These are phyloP conservation scores for Phytopythium delawarense DNA, from an alignment of 352 stramenopile genomes.

Conservation along the genomic window DNA sequence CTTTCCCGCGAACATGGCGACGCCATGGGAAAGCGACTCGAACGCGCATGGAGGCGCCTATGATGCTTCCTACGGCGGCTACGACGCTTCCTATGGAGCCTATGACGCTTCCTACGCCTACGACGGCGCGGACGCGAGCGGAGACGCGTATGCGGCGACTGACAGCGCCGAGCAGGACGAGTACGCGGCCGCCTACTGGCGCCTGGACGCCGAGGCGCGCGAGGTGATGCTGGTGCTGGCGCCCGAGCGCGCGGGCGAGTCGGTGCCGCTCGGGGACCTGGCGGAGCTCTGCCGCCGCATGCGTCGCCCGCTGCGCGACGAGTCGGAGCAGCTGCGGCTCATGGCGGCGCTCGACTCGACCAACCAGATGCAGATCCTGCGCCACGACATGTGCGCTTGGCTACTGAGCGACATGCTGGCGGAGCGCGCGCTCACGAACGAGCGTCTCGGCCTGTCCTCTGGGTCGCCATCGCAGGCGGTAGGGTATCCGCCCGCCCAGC, in stretches of 20 bases:
- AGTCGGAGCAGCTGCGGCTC: slow-evolving; percentile 35
- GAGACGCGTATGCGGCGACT: neutral
- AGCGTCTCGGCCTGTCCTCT: neutral
- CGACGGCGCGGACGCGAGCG: neutral
- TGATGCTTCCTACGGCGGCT: too few relatives aligned
- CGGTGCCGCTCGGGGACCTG: slow-evolving; percentile 38
- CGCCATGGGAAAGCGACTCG: too few relatives aligned
- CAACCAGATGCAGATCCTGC: slow-evolving; percentile 51
- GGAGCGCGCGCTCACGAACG: slow-evolving; percentile 18
- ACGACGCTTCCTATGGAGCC: too few relatives aligned
- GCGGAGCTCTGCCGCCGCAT: slow-evolving; percentile 42
- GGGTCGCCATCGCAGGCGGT: too few relatives aligned
- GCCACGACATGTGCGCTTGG: slow-evolving; percentile 53
- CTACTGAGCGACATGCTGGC: slow-evolving; percentile 32
- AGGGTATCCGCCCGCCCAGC: slow-evolving; percentile 12
- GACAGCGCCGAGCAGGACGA: neutral
- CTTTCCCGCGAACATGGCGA: too few relatives aligned
- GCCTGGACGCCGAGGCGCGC: slow-evolving; percentile 42
- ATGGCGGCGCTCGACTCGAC: slow-evolving; percentile 56
- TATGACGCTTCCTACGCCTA: neutral
- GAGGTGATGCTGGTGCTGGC: slow-evolving; percentile 32
- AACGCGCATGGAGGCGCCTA: too few relatives aligned
- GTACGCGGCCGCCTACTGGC: slow-evolving; percentile 40
- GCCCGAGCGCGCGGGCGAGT: slow-evolving; percentile 24
- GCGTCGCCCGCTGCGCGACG: slow-evolving; percentile 32